A percentile compares a stretch with the other conserved stretches of the same genome.
These are phyloP conservation scores for Populus nigra DNA, from an alignment of 345 rosid genomes.

Conservation along the genomic window DNA sequence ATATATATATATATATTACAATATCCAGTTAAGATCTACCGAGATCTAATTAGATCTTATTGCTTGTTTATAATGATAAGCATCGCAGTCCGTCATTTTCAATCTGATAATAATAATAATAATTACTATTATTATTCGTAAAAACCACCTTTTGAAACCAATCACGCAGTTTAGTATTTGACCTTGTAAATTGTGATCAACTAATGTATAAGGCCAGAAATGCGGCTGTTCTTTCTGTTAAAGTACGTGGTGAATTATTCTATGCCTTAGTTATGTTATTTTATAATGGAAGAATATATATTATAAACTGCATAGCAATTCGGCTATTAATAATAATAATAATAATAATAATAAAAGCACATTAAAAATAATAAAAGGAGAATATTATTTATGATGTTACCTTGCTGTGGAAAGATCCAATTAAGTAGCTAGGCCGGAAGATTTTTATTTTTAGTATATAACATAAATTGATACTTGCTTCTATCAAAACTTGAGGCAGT, in stretches of 20 bases:
- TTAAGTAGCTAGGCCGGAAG: background rate
- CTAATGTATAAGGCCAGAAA: background rate
- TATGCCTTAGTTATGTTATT: background rate
- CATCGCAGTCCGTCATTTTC: slow-evolving; percentile 27
- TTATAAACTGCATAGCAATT: background rate
- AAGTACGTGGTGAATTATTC: background rate
- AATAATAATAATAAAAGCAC: background rate
- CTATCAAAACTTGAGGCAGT: background rate
- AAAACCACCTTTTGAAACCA: slow-evolving; percentile 20
- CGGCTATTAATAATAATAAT: background rate
- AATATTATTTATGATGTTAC: background rate
- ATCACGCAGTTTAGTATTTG: slow-evolving; percentile 31
- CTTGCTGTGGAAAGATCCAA: slow-evolving; percentile 24
- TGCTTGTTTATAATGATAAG: slow-evolving; percentile 19
- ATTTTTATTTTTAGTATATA: slow-evolving; percentile 18
- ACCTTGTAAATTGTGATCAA: slow-evolving; percentile 17
- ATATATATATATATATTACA: slow-evolving; percentile 9
- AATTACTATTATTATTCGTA: background rate
- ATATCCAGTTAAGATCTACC: slow-evolving; percentile 18
- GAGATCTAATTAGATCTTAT: slow-evolving; percentile 18
- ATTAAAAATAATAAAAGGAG: background rate
- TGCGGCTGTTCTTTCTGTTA: background rate
- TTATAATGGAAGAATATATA: background rate
- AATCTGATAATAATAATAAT: background rate
- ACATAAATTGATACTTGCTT: background rate